Evolutionary conservation across 257 asterid genomes (phyloP), one percentile per base, ranked within the genome.

Genomic region (Solanum virginianum): DNA sequence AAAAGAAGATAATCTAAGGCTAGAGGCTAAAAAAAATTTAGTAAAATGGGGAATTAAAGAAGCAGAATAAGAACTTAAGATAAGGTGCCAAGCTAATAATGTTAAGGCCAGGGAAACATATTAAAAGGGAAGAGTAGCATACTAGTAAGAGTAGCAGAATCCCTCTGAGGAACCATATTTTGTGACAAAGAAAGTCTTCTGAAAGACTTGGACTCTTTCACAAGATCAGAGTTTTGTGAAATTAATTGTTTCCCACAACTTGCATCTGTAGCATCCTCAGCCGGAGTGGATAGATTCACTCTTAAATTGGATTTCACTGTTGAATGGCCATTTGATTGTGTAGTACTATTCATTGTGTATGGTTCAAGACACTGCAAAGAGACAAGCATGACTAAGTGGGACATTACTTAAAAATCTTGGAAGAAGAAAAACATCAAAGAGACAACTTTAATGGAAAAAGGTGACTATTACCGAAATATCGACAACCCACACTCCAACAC

Each of bases 401-500:
- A 80, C 82, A 84, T 68, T 84, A 89, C 85, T 79, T 63, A 53
- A 56, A 85, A 77, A 49, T 66, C 65, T 32, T 69, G 47, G 87
- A 85, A 75, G 68, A 71, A 62, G 83, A 84, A 86, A 77, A 84
- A 60, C 70, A 85, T 80, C 84, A 83, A 83, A 80, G 74, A 86
- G 83, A 86, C 47, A 84, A 87, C 68, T 26, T 55, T 66, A 84
- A 49, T 77, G 83, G 65, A 80, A 71, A 49, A 71, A 80, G 47
- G 53, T 18, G 85, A 80, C 85, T 32, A 81, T 51, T 92, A 97
- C 98, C 93, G 98, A 93, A 80, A 97, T 95, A 90, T 97, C 99
- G 49, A 95, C 99, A 80, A 97, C 98, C 99, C 99, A 97, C 80
- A 97, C 97, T 80, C 99, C 99, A 84, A 97, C 99, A 86, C 99